phyloP scores from a whole-genome alignment of 768 basidiomycete genomes.

The Suillus subalutaceus region DNA sequence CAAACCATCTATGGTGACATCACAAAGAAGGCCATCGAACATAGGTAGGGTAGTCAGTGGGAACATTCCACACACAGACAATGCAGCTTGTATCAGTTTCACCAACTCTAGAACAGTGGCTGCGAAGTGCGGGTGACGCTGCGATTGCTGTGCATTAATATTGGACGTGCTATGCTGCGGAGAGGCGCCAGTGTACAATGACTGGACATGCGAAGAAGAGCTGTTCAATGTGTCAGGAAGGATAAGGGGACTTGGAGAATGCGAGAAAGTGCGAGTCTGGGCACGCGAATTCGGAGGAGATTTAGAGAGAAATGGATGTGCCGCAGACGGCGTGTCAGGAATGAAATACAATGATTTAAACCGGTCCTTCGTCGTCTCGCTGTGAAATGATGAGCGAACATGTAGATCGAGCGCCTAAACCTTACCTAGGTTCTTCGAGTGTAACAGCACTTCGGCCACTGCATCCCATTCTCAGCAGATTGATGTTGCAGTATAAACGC shows the following conservation, averaged over 20 bases:
- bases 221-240: slow-evolving; percentile 27
- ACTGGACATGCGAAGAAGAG: slow-evolving; percentile 26
- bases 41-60: slow-evolving; percentile 25
- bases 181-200: slow-evolving; percentile 17
- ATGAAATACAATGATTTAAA: slow-evolving; percentile 75
- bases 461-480: slow-evolving; percentile 82
- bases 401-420: slow-evolving; percentile 14
- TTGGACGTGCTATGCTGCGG: slow-evolving; percentile 20
- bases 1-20: slow-evolving; percentile 73
- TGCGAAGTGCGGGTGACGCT: slow-evolving; percentile 50
- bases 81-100: slow-evolving; percentile 70
- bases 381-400: slow-evolving; percentile 31
- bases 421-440: slow-evolving; percentile 73
- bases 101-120: slow-evolving; percentile 76
- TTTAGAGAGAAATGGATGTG: slow-evolving; percentile 28
- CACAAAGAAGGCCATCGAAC: slow-evolving; percentile 76
- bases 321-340: slow-evolving; percentile 37
- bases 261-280: slow-evolving; percentile 33
- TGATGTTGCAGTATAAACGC: slow-evolving; percentile 79
- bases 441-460: slow-evolving; percentile 78
- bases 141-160: slow-evolving; percentile 20
- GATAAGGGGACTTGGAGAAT: slow-evolving; percentile 26
- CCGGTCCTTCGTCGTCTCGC: slow-evolving; percentile 79
- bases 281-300: slow-evolving; percentile 27
- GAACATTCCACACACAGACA: slow-evolving; percentile 74